These are phyloP conservation scores for Periconia sp. DNA, from an alignment of 2,329 filamentous ascomycete genomes.

Conservation along the genomic window DNA sequence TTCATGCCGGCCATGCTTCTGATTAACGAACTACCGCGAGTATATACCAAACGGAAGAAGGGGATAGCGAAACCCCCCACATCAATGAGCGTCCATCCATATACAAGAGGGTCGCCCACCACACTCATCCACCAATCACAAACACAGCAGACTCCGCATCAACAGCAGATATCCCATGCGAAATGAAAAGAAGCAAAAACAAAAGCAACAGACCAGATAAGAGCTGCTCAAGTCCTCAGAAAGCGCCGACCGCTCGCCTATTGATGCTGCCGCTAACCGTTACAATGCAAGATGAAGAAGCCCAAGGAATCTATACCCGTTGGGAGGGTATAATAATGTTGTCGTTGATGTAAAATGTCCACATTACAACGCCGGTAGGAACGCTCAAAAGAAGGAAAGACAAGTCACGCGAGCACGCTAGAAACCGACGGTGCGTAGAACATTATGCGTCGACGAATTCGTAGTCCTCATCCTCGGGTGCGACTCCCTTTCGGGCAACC, in stretches of 20 bases:
- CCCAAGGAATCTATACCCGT: constrained; percentile 9
- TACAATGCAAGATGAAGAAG: constrained; percentile 27
- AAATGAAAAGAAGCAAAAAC: too few relatives aligned
- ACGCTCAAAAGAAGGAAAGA: constrained; percentile 15
- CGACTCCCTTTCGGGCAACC: constrained; percentile 28
- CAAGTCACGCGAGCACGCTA: neutral
- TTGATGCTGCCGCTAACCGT: constrained; percentile 43
- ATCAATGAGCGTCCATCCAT: neutral
- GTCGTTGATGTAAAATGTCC: constrained; percentile 19
- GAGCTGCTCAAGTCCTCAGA: constrained; percentile 47
- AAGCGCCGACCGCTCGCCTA: constrained; percentile 45
- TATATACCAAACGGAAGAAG: constrained; percentile 1
- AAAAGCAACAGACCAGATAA: constrained; percentile 27
- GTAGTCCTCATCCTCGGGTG: constrained; percentile 45
- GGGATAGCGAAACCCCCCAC: neutral
- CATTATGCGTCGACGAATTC: constrained; percentile 42
- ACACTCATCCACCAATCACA: neutral
- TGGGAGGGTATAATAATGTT: constrained; percentile 16
- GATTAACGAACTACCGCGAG: constrained; percentile 5
- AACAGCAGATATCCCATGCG: neutral
- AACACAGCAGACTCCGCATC: constrained; percentile 9
- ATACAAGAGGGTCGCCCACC: constrained; percentile 4
- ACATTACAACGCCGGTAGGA: constrained; percentile 23
- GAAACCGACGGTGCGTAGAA: neutral
- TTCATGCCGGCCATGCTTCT: constrained; percentile 26